Evolutionary conservation across 345 rosid species (phyloP), one percentile per base, ranked within the genome.

Genomic region (Boechera stricta): DNA sequence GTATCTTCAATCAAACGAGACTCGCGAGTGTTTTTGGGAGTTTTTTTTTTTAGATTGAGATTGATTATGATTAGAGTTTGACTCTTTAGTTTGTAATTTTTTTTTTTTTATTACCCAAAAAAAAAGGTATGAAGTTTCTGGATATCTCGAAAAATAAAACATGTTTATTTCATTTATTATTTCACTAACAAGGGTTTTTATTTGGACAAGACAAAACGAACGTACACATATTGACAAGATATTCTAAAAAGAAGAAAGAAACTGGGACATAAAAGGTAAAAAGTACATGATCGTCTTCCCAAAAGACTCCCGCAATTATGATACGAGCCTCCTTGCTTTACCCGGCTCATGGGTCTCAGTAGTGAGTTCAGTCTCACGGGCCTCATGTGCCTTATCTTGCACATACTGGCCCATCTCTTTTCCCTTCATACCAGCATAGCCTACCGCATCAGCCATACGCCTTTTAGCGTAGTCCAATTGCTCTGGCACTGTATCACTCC

Each of bases 361-460:
- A 53, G 71, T 54, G 7, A 63, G 5, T 48, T 15, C 67, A 28
- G 71, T 53, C 1, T 77, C 80, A 55, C 61, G 80, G 2, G 51
- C 75, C 4, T 69, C 71, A 35, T 70, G 72, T 4, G 80, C 76
- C 72, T 18, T 77, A 4, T 77, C 80, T 16, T 77, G 72, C 45
- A 77, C 76, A 47, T 45, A 71, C 79, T 87, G 94, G 6, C 92
- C 93, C 55, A 53, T 70, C 12, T 89, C 98, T 75, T 82, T 88
- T 0, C 89, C 87, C 77, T 87, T 91, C 84, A 85, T 85, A 28
- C 94, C 94, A 32, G 84, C 65, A 33, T 74, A 78, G 16, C 82
- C 87, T 0, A 86, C 75, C 10, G 73, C 67, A 10, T 87, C 93
- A 62, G 76, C 86, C 73, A 76, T n/a, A 29, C 81, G 82, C 48